Conservation (phyloP, 257 asterid genomes). For the Fraxinus americana region DNA sequence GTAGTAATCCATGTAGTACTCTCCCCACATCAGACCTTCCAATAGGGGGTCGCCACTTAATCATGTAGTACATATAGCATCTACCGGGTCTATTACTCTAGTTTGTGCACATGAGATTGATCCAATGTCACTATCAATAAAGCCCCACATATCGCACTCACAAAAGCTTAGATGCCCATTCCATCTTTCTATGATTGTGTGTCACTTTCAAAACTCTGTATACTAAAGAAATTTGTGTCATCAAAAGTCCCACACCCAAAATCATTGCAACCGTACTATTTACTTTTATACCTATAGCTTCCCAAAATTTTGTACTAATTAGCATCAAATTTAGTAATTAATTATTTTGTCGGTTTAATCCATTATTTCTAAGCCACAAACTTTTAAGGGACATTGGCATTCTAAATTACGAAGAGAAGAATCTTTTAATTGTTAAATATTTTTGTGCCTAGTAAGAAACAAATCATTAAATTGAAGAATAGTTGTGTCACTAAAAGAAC, state of each 20-base stretch:
- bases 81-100: too few species aligned
- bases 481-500: too few species aligned
- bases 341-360: neutral
- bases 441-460: neutral
- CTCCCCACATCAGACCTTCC: too few species aligned
- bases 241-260: constrained; percentile 45
- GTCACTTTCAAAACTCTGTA: constrained; percentile 74
- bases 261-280: constrained; percentile 33
- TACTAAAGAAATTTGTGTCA: constrained; percentile 48
- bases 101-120: constrained; percentile 37
- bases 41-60: too few species aligned
- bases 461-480: neutral
- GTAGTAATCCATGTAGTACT: too few species aligned
- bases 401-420: neutral
- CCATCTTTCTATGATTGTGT: constrained; percentile 65
- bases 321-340: neutral
- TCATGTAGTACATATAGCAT: too few species aligned
- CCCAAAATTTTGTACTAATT: neutral
- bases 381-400: constrained; percentile 9
- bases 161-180: constrained; percentile 66
- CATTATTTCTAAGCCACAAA: neutral
- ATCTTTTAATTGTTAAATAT: neutral
- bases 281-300: neutral
- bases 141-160: constrained; percentile 77
- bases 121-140: constrained; percentile 51